phyloP scores from a whole-genome alignment of 495 filamentous ascomycete genomes.

The Gamarada debralockiae region DNA sequence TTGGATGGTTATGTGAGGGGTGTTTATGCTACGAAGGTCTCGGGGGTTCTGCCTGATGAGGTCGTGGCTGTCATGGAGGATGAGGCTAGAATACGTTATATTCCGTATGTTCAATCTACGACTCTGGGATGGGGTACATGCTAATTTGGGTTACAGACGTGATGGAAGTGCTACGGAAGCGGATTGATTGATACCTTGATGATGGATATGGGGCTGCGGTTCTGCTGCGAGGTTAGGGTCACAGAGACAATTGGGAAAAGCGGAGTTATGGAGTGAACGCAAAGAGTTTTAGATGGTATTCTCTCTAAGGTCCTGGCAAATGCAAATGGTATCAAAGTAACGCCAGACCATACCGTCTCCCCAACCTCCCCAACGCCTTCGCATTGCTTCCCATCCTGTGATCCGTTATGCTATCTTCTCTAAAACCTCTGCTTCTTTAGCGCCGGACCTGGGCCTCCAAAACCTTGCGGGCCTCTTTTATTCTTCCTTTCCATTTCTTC shows the following conservation, averaged over 20 bases:
- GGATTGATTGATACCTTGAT: slow-evolving; percentile 29
- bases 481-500: slow-evolving; percentile 76
- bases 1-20: slow-evolving; percentile 80
- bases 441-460: slow-evolving; percentile 26
- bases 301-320: slow-evolving; percentile 5
- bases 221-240: too few species aligned
- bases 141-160: slow-evolving; percentile 30
- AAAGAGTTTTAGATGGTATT: slow-evolving; percentile 5
- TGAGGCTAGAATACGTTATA: slow-evolving; percentile 62
- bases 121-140: not conserved
- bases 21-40: slow-evolving; percentile 91
- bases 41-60: slow-evolving; percentile 62
- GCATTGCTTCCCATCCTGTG: not conserved
- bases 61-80: slow-evolving; percentile 63
- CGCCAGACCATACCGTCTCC: slow-evolving; percentile 6
- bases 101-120: slow-evolving; percentile 48
- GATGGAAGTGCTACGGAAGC: slow-evolving; percentile 47
- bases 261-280: slow-evolving; percentile 21
- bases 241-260: too few species aligned
- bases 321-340: slow-evolving; percentile 24
- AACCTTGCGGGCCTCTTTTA: slow-evolving; percentile 37
- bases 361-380: not conserved
- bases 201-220: too few species aligned
- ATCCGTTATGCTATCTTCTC: too few species aligned
- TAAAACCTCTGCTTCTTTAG: slow-evolving; percentile 25